Percentiles rank a stretch among this genome's conserved stretches.
These are phyloP conservation scores for Myochromella boudieri DNA, from an alignment of 768 basidiomycete species.

Conservation along the genomic window DNA sequence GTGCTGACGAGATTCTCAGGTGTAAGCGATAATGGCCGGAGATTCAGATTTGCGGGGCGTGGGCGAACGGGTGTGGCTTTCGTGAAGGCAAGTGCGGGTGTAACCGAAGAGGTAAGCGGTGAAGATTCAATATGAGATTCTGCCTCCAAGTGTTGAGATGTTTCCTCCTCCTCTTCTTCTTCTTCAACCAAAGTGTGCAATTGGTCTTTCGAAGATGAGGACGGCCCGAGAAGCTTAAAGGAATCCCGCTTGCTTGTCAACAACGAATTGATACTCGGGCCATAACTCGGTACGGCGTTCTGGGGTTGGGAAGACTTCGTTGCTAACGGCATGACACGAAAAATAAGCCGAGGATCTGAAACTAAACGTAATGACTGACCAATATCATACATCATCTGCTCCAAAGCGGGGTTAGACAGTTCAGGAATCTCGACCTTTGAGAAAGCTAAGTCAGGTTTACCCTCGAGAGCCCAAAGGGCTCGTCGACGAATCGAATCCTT, in stretches of 20 bases:
- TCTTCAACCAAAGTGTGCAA: conserved; percentile 81
- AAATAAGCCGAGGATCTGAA: conserved; percentile 3
- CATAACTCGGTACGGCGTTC: conserved; percentile 41
- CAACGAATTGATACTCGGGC: conserved; percentile 38
- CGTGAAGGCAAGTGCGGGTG: conserved; percentile 30
- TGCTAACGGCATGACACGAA: conserved; percentile 36
- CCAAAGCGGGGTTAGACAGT: conserved; percentile 56
- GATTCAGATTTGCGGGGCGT: conserved; percentile 64
- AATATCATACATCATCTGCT: conserved; percentile 62
- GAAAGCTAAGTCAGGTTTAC: conserved; percentile 69
- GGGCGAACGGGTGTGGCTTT: conserved; percentile 46
- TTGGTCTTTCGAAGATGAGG: conserved; percentile 71
- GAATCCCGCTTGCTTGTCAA: conserved; percentile 75
- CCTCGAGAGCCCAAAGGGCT: conserved; percentile 87
- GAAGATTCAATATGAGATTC: conserved; percentile 23
- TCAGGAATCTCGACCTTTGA: conserved; percentile 86
- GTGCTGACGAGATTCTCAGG: conserved; percentile 45
- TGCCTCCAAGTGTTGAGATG: conserved; percentile 20
- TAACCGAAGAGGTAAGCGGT: conserved; percentile 27
- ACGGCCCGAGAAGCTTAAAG: conserved; percentile 64
- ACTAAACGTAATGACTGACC: conserved; percentile 44
- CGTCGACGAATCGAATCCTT: conserved; percentile 79
- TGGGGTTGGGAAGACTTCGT: conserved; percentile 61
- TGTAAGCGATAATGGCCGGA: conserved; percentile 73
- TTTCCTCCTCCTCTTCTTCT: conserved; percentile 78